phyloP scores from a whole-genome alignment of 306 rosid species.

The Corylus americana region DNA sequence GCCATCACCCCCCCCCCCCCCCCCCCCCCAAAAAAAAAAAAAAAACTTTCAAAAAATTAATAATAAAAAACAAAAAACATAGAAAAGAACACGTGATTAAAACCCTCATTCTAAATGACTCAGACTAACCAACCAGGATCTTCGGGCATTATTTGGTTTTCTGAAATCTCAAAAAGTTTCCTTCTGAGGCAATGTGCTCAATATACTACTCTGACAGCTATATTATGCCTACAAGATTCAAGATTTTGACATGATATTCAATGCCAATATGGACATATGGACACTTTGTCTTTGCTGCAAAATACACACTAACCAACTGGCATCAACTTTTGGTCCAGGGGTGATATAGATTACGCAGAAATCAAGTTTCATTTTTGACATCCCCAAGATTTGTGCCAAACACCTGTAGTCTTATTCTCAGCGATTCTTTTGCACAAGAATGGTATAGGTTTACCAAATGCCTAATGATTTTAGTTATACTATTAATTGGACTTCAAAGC shows the following conservation, averaged over 20 bases:
- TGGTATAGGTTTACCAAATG: not conserved
- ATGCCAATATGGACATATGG: not conserved
- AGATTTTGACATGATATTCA: not conserved
- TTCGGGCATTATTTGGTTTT: not conserved
- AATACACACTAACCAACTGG: not conserved
- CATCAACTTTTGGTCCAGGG: not conserved
- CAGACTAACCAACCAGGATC: slow-evolving; percentile 1
- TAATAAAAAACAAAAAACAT: not conserved
- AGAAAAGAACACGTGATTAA: not conserved
- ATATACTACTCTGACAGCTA: not conserved
- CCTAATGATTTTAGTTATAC: not conserved
- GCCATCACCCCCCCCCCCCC: not conserved
- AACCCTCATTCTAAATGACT: not conserved
- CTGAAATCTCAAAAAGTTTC: not conserved
- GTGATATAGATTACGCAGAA: not conserved
- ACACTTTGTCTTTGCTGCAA: not conserved
- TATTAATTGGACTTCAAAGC: not conserved
- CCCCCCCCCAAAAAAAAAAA: too few species aligned
- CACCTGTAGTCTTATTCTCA: not conserved
- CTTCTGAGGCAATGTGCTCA: not conserved
- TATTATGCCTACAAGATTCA: not conserved
- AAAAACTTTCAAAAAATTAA: not conserved
- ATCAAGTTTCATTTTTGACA: not conserved
- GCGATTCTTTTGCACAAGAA: not conserved
- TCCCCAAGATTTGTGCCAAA: not conserved